Conservation (phyloP, 208 protist species). For the Leishmania lainsoni region DNA sequence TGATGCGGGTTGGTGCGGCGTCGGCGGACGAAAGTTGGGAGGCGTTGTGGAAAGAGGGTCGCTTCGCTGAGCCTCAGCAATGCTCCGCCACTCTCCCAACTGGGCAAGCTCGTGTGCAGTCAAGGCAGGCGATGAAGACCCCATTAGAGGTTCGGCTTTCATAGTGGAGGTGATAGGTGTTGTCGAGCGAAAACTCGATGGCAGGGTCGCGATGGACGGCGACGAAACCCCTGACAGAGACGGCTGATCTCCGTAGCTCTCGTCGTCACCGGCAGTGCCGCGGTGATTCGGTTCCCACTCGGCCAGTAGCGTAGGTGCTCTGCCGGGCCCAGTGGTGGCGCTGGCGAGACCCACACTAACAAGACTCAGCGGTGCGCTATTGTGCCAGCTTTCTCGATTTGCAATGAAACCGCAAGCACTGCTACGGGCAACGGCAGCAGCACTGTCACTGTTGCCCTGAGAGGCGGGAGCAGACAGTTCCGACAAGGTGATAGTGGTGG, state of each 20-base stretch:
- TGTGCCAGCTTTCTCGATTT: neutral
- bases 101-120: constrained; percentile 22
- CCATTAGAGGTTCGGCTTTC: neutral
- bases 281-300: neutral
- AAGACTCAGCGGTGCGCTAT: neutral
- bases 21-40: neutral
- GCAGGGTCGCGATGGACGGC: constrained; percentile 19
- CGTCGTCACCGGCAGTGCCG: neutral
- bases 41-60: neutral
- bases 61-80: constrained; percentile 5
- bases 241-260: neutral
- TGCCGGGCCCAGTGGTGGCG: neutral
- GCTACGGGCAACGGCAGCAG: constrained; percentile 4
- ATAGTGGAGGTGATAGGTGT: neutral
- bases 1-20: neutral
- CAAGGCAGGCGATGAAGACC: constrained; percentile 1
- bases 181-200: constrained; percentile 2
- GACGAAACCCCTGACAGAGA: constrained; percentile 28
- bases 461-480: neutral
- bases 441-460: neutral
- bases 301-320: neutral
- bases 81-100: constrained; percentile 25
- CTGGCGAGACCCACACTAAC: neutral
- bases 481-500: neutral
- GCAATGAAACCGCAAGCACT: neutral